Conservation (phyloP, 192 early-diverging fungal genomes). For the Podila horticola region DNA sequence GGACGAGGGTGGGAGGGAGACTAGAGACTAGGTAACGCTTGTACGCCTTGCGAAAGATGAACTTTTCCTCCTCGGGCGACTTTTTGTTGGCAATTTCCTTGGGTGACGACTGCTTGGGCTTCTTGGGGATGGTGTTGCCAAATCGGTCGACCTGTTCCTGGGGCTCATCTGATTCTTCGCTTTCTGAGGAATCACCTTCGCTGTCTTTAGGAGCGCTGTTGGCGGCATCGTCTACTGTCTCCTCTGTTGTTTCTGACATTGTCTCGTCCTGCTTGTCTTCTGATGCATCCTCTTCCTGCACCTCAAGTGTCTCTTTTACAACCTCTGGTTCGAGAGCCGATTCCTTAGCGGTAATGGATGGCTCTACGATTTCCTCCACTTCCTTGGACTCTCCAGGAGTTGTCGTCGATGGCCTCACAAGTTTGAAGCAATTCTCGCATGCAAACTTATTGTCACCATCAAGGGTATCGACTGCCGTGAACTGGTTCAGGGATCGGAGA, state of each 20-base stretch:
- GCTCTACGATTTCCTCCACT: not conserved
- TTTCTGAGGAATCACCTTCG: not conserved
- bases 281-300: not conserved
- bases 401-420: not conserved
- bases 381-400: slow-evolving; percentile 3
- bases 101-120: not conserved
- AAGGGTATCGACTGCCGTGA: slow-evolving; percentile 69
- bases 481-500: slow-evolving; percentile 58
- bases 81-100: slow-evolving; percentile 9
- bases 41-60: slow-evolving; percentile 47
- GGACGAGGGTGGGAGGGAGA: slow-evolving; percentile 52
- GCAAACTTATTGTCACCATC: slow-evolving; percentile 72
- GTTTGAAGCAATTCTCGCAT: slow-evolving; percentile 72
- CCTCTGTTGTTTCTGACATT: not conserved
- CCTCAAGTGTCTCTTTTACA: not conserved
- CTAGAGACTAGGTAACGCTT: slow-evolving; percentile 55
- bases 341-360: not conserved
- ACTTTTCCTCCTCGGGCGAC: slow-evolving; percentile 8
- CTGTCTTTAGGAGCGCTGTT: not conserved
- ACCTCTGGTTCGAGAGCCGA: not conserved
- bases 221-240: not conserved
- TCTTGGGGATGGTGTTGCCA: slow-evolving; percentile 26
- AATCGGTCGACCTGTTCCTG: slow-evolving; percentile 20
- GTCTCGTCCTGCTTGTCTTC: not conserved
- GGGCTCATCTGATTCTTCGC: not conserved